These are phyloP conservation scores for Priceomyces haplophilus DNA, from an alignment of 805 yeast species.

Conservation along the genomic window DNA sequence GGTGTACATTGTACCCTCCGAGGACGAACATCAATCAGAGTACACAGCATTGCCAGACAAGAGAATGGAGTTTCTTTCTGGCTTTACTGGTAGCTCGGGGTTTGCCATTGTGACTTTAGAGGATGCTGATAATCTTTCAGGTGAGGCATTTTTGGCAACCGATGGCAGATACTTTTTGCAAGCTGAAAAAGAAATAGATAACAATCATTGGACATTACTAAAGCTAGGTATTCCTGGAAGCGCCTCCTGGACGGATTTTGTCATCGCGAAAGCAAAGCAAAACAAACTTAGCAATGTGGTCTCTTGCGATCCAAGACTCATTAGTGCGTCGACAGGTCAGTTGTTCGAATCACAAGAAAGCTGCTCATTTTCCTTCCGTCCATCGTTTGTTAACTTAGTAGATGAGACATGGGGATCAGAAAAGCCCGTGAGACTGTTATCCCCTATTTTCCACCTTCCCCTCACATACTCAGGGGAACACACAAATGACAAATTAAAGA, in stretches of 20 bases:
- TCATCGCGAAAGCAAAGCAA: conserved; percentile 51
- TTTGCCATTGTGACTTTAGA: conserved; percentile 72
- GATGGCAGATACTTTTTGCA: conserved; percentile 95
- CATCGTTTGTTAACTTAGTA: conserved; percentile 31
- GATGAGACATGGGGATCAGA: conserved; percentile 39
- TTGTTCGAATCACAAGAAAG: conserved; percentile 28
- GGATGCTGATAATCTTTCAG: conserved; percentile 43
- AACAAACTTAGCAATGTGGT: conserved; percentile 50
- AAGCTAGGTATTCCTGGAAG: conserved; percentile 76
- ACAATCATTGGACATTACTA: conserved; percentile 67
- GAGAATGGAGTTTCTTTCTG: conserved; percentile 78
- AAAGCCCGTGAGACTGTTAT: conserved; percentile 31
- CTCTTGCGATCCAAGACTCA: conserved; percentile 80
- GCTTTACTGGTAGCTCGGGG: conserved; percentile 93
- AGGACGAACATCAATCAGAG: conserved; percentile 92
- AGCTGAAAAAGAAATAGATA: conserved; percentile 78
- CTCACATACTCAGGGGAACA: conserved; percentile 34
- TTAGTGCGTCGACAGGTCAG: conserved; percentile 50
- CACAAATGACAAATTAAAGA: conserved; percentile 26
- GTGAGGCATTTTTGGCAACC: conserved; percentile 79
- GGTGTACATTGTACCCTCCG: conserved; percentile 77
- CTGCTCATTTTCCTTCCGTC: conserved; percentile 26
- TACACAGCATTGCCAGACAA: conserved; percentile 80
- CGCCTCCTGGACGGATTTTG: conserved; percentile 78
- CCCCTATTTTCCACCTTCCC: conserved; percentile 29